Evolutionary conservation across 345 rosid species (phyloP), one percentile per base, ranked within the genome.

Genomic region (Cardiospermum halicacabum): DNA sequence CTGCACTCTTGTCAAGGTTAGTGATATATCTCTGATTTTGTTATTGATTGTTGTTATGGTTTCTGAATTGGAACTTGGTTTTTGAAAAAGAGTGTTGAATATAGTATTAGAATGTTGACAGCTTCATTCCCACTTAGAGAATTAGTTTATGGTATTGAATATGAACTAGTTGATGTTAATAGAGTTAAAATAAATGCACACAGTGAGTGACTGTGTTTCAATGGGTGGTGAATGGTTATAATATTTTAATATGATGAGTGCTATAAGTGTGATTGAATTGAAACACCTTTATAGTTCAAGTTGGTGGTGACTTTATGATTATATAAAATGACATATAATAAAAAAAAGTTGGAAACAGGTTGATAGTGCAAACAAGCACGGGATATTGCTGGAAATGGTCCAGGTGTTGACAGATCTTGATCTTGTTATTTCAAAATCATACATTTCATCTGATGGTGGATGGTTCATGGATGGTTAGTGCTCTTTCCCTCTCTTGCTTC

Each of bases 391-490:
- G 13, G 97, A 88, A 68, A 88, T 93, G 96, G 99, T 93, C 65
- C 99, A 91, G 69, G 89, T 91, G 6, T 76, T 93, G 71, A 88
- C 99, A 48, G 99, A 93, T 73, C 94, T 93, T 7, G 97, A 93
- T 74, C 97, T 93, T 57, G 91, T 91, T 66, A 93, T 93, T 28
- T 91, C 96, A 64, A 93, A 88, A 72, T 87, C 95, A 49, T 93
- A 93, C 74, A 87, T 93, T 66, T 91, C 92, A 32, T 91, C 99
- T 1, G 97, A 94, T 73, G 99, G 99, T 30, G 93, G 82, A 57
- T 91, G 99, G 97, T 77, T 91, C 73, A 94, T 94, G 99, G 99
- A 94, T 62, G 94, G 99, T 93, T 56, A 70, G 86, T 81, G 26
- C 5, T 36, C 24, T 3, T 27, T 32, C 12, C 1, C 32, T 48